Evolutionary conservation across 192 early-diverging fungal species (phyloP), one percentile per base, ranked within the genome.

Genomic region (Globomyces pollinis-pini): DNA sequence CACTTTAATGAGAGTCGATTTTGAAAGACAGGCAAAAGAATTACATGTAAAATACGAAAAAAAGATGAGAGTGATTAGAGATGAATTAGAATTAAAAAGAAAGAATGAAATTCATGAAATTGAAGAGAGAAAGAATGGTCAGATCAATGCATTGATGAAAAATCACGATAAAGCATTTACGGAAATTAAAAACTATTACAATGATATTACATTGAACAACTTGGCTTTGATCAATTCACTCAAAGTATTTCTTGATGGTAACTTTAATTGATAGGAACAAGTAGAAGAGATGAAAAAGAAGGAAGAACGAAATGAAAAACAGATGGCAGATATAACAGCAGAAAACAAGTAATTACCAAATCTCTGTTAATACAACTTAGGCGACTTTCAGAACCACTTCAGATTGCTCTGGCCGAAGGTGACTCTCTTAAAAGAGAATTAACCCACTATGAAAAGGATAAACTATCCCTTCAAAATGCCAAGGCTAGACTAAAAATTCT

Each of bases 261-360:
- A 68, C n/a, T 50, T 6, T 21, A 9, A 13, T 18, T n/a, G n/a
- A n/a, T 33, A 81, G 80, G 82, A 84, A 66, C 82, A 84, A 70
- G 79, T 84, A 38, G 82, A 84, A 55, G 80, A 80, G 21, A 83
- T 84, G 80, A 84, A 84, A 54, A 84, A 84, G 67, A 84, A 84
- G 65, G 82, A 84, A 50, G 82, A 84, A 61, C 62, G 82, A 11
- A 84, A 84, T 64, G 82, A 84, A 66, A 84, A 84, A 57, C 70
- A 74, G 11, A 84, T 84, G 82, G 68, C 80, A 1, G 82, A 84
- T 55, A 78, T 84, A 34, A 76, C 75, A 1, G 64, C 75, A 18
- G 82, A 84, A 60, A 84, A 84, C 72, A 84, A 84, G 65, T 54
- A 39, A 8, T 13, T 13, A 13, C 38, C 20, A 20, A 8, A 39